Conservation (phyloP, 805 yeast species). For the Wickerhamiella galacta region DNA sequence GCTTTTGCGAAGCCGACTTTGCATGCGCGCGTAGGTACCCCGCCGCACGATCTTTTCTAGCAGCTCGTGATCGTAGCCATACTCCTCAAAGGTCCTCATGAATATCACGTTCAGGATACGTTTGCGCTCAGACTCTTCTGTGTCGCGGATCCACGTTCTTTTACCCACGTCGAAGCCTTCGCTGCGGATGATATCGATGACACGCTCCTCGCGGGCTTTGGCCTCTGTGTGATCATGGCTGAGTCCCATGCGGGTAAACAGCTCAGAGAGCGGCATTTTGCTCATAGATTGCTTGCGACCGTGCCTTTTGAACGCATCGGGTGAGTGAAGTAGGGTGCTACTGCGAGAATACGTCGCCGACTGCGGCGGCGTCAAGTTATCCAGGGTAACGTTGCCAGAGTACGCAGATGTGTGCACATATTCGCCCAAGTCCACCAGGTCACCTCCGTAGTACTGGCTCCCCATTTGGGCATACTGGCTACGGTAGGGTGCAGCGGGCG, state of each 20-base stretch:
- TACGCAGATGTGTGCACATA: too few species aligned
- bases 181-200: conserved; percentile 25
- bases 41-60: conserved; percentile 63
- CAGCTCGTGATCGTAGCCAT: conserved; percentile 36
- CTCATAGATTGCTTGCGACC: conserved; percentile 19
- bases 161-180: conserved; percentile 61
- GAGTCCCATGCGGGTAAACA: conserved; percentile 26
- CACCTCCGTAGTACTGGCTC: too few species aligned
- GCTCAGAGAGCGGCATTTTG: conserved; percentile 23
- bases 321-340: too few species aligned
- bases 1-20: conserved; percentile 11
- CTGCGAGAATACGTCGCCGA: too few species aligned
- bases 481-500: too few species aligned
- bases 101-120: conserved; percentile 33
- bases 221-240: conserved; percentile 23
- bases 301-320: too few species aligned
- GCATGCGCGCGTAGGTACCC: conserved; percentile 42
- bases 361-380: too few species aligned
- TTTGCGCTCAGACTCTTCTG: conserved; percentile 36
- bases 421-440: too few species aligned
- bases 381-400: too few species aligned
- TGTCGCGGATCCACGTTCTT: conserved; percentile 74
- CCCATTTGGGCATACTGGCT: too few species aligned
- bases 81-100: conserved; percentile 30
- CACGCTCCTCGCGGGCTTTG: conserved; percentile 22